A percentile compares a stretch with the other conserved stretches of the same genome.
Evolutionary conservation across 106 monocot species (phyloP).

Genomic region (Dioscorea alata): DNA sequence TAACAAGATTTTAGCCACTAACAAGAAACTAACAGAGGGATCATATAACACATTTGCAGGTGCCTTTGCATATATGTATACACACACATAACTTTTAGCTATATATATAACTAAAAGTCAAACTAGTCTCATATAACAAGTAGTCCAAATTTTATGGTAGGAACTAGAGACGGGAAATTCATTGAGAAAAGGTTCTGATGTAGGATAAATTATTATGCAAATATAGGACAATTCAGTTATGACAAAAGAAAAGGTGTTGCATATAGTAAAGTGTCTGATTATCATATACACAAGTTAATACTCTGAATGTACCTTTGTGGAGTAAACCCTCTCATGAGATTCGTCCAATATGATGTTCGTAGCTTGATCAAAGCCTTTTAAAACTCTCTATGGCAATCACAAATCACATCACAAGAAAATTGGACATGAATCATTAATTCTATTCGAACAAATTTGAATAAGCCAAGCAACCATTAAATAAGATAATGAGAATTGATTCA

Average conservation of each 20-base stretch:
- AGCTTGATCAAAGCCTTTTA: slow-evolving; percentile 96
- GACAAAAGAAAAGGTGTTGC: neutral
- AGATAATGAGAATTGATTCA: neutral
- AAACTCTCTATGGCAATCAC: slow-evolving; percentile 42
- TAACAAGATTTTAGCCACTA: too few relatives aligned
- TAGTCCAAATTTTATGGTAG: too few relatives aligned
- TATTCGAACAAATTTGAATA: neutral
- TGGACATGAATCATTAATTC: neutral
- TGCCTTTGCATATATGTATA: too few relatives aligned
- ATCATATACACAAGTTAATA: too few relatives aligned
- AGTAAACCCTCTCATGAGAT: slow-evolving; percentile 94
- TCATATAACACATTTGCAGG: too few relatives aligned
- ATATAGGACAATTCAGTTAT: neutral
- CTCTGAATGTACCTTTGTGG: slow-evolving; percentile 58
- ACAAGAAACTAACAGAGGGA: too few relatives aligned
- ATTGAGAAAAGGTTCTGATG: too few relatives aligned
- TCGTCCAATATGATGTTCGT: slow-evolving; percentile 98
- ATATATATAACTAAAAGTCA: too few relatives aligned
- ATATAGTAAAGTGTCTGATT: too few relatives aligned
- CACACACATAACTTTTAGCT: too few relatives aligned
- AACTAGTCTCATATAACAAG: too few relatives aligned
- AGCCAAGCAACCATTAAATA: neutral
- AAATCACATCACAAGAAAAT: neutral
- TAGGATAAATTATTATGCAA: neutral
- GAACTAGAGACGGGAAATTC: too few relatives aligned